Evolutionary conservation across 2,329 filamentous ascomycete genomes (phyloP).

Genomic region (Cryphonectria radicalis): DNA sequence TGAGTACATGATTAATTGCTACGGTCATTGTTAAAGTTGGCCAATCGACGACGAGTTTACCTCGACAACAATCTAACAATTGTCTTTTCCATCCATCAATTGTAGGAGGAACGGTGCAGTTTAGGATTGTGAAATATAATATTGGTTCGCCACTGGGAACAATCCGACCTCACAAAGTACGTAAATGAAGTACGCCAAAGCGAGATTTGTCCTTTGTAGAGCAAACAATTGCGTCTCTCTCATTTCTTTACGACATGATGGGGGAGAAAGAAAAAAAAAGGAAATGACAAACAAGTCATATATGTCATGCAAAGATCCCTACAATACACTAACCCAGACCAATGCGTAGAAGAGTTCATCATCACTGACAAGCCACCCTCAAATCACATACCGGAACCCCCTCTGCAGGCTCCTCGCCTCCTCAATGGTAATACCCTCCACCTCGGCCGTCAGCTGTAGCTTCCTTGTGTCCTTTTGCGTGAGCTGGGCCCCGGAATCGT

Average conservation of each 20-base stretch:
- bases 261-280: too few species aligned
- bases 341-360: neutral
- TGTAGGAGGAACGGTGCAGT: too few species aligned
- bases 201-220: neutral
- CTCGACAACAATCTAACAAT: too few species aligned
- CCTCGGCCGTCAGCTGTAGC: conserved; percentile 54
- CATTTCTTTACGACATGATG: too few species aligned
- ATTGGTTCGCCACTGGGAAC: too few species aligned
- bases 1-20: too few species aligned
- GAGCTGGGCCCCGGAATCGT: conserved; percentile 50
- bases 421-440: conserved; percentile 54
- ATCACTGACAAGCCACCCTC: neutral
- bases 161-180: too few species aligned
- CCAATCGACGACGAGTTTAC: too few species aligned
- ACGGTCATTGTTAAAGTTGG: neutral
- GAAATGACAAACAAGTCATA: neutral
- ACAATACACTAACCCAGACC: neutral
- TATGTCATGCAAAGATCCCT: neutral
- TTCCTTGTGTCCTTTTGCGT: conserved; percentile 50
- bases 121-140: too few species aligned
- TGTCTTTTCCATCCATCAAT: too few species aligned
- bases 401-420: conserved; percentile 55
- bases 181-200: too few species aligned
- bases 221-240: neutral
- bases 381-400: conserved; percentile 58